phyloP scores from a whole-genome alignment of 129 eudicot genomes.

The Escallonia herrerae region DNA sequence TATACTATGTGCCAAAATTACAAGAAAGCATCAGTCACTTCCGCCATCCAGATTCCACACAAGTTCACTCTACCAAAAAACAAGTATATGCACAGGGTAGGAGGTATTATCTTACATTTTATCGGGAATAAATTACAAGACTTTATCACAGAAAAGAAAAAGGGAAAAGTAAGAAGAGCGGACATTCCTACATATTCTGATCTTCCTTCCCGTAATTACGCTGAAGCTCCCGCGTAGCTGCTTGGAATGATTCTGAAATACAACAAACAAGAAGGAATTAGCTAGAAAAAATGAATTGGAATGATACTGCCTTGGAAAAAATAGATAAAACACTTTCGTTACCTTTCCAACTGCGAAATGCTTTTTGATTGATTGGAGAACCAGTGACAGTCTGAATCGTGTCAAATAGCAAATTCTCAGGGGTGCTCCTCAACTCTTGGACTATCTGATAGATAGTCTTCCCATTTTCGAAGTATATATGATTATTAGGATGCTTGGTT shows the following conservation, averaged over 20 bases:
- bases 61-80: background rate
- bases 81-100: slow-evolving; percentile 1
- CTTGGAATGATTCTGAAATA: slow-evolving; percentile 63
- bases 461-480: slow-evolving; percentile 77
- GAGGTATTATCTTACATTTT: slow-evolving; percentile 11
- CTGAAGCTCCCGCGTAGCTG: slow-evolving; percentile 87
- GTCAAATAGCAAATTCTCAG: slow-evolving; percentile 58
- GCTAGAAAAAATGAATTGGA: background rate
- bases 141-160: background rate
- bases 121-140: background rate
- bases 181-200: slow-evolving; percentile 36
- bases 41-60: background rate
- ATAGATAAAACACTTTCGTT: background rate
- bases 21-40: slow-evolving; percentile 4
- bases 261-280: background rate
- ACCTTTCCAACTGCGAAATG: slow-evolving; percentile 89
- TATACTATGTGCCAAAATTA: background rate
- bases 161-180: background rate
- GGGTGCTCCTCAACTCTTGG: slow-evolving; percentile 70
- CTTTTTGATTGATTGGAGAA: slow-evolving; percentile 75
- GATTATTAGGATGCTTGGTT: slow-evolving; percentile 87
- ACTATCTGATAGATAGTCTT: slow-evolving; percentile 80
- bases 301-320: background rate
- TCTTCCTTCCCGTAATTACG: slow-evolving; percentile 86
- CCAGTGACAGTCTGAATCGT: slow-evolving; percentile 71